Evolutionary conservation across 2,329 filamentous ascomycete genomes (phyloP).

Genomic region (Colletotrichum spaethianum): DNA sequence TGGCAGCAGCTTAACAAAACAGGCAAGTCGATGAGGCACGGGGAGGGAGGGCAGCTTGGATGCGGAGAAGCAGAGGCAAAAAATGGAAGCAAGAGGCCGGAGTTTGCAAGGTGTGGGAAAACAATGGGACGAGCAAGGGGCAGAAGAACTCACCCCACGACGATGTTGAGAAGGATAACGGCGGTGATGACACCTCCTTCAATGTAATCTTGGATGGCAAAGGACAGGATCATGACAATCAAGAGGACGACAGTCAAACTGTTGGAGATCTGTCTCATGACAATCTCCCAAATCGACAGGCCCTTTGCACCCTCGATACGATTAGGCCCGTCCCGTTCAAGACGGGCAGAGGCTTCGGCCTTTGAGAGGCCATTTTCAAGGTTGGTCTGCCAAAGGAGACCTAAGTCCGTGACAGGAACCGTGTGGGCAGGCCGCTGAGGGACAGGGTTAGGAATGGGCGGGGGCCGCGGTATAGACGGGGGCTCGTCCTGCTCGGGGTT

Average conservation of each 20-base stretch:
- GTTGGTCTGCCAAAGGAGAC: conserved; percentile 57
- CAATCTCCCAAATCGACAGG: conserved; percentile 81
- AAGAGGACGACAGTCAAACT: conserved; percentile 82
- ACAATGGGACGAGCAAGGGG: neutral
- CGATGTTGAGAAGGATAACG: conserved; percentile 77
- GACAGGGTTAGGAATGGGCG: conserved; percentile 36
- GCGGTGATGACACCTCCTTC: conserved; percentile 75
- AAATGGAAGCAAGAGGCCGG: neutral
- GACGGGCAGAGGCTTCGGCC: conserved; percentile 75
- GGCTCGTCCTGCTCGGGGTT: conserved; percentile 44
- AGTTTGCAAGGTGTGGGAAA: neutral
- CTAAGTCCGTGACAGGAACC: conserved; percentile 46
- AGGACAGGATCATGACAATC: conserved; percentile 80
- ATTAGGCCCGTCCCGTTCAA: conserved; percentile 78
- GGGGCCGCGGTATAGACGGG: conserved; percentile 41
- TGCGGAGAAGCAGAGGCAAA: neutral
- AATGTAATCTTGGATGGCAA: conserved; percentile 75
- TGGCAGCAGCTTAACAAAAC: conserved; percentile 3
- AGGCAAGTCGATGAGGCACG: neutral
- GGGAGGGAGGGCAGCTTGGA: neutral
- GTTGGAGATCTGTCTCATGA: conserved; percentile 83
- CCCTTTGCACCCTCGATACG: conserved; percentile 79
- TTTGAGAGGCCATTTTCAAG: conserved; percentile 72
- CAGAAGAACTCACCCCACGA: conserved; percentile 68
- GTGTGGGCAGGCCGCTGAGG: conserved; percentile 46